Evolutionary conservation across 179 eudicot species (phyloP), one percentile per base, ranked within the genome.

Genomic region (Camellia oleifera): DNA sequence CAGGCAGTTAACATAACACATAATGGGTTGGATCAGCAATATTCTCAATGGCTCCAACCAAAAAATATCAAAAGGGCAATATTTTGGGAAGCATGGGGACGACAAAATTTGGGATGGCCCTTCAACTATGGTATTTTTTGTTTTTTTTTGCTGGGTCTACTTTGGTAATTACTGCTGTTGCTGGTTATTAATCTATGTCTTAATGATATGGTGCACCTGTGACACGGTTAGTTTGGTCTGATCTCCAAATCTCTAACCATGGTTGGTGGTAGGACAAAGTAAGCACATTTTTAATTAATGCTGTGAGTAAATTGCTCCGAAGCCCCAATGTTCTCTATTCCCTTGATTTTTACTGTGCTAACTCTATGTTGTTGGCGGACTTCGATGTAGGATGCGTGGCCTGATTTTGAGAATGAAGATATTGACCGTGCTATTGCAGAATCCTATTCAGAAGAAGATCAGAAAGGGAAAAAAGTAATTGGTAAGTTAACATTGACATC

Each of bases 351-450:
- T 20, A 32, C 75, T 66, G 20, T 68, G 6, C 68, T 18, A 32
- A 66, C 46, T 78, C 7, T 52, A 57, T 77, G 13, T 63, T 10
- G 26, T 76, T 80, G 68, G 80, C 78, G 76, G 72, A 69, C 40
- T 53, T 84, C 58, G 48, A 60, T 91, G 86, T 88, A 92, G 99
- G 98, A 88, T 80, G 86, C 85, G 45, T 88, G 80, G 85, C 82
- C 92, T 11, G 96, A 95, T 80, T 82, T 82, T 83, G 93, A 83
- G 58, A 79, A 85, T 71, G 98, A 95, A 87, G 98, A 95, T 82
- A 82, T 95, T 69, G 98, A 94, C 73, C 89, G 87, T 81, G 99
- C 99, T 64, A 92, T 94, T 84, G 99, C 97, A 80, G 89, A 88
- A 77, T 94, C 99, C 62, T 91, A 92, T 78, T 85, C 85, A 32